Evolutionary conservation across 768 basidiomycete genomes (phyloP), one percentile per base, ranked within the genome.

Genomic region (Phylloporus sp.): DNA sequence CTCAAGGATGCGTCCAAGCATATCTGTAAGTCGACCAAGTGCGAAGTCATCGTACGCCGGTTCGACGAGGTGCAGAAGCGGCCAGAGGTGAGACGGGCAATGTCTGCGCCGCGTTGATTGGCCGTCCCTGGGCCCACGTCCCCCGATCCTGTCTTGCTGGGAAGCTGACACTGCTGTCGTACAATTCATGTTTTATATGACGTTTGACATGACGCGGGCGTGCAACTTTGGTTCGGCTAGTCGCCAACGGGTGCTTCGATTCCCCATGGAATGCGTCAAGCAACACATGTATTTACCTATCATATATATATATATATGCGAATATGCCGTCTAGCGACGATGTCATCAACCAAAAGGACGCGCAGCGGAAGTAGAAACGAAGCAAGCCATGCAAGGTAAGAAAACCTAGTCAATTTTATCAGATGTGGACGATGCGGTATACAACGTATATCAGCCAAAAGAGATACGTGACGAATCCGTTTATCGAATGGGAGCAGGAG

Each of bases 11-110:
- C 73, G 3, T 85, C 91, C 10, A 91, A 85, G 61, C 86, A 94
- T 60, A 88, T 99, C 34, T 99, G 95, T 80, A 79, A 85, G 65
- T 81, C 85, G 7, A 85, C 90, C 13, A 86, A 88, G 70, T 99
- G 97, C 64, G 82, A 95, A 54, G 81, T 98, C 45, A 75, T 91
- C 42, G 82, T 98, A 7, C 80, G 93, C 35, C 78, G 84, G 56
- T 99, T 98, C 60, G 95, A 99, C 68, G 94, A 98, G 59, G 84
- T 84, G 11, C 85, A 84, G 61, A 94, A 91, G 67, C 80, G 80
- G 45, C 71, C 75, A 10, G 73, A 77, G 23, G 63, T 69, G 58
- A 76, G 77, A 38, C 80, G 80, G 53, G 71, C 80, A 12, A 77
- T 82, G 50, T 74, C 81, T 24, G 77, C 79, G 6, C 73, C 76